phyloP scores from a whole-genome alignment of 2,329 filamentous ascomycete species.

The Tolypocladium nubicola region DNA sequence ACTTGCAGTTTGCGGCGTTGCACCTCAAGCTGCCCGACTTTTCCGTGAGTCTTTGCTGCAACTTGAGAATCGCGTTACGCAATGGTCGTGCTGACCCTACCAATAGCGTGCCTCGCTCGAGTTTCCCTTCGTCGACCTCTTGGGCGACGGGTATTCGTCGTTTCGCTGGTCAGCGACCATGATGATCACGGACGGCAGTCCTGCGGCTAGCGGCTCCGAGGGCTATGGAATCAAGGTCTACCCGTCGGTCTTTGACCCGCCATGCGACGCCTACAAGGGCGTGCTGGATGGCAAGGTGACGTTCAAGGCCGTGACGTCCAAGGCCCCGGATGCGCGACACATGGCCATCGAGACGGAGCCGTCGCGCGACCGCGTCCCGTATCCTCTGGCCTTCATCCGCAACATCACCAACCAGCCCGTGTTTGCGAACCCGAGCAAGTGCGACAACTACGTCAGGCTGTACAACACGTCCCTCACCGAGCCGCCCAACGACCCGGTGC shows the following conservation, averaged over 20 bases:
- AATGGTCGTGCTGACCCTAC: not conserved
- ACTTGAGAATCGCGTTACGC: not conserved
- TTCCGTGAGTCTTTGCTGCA: not conserved
- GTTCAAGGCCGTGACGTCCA: slow-evolving; percentile 11
- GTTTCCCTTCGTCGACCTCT: slow-evolving; percentile 45
- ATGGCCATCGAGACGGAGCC: slow-evolving; percentile 6
- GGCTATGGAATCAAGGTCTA: slow-evolving; percentile 34
- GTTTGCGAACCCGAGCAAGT: slow-evolving; percentile 26
- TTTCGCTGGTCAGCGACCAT: slow-evolving; percentile 40
- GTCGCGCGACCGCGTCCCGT: slow-evolving; percentile 7
- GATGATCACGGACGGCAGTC: slow-evolving; percentile 32
- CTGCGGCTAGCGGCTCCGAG: slow-evolving; percentile 32
- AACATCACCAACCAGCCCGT: slow-evolving; percentile 45
- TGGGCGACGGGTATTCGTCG: slow-evolving; percentile 36
- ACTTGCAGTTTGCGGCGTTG: slow-evolving; percentile 25
- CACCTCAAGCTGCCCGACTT: not conserved
- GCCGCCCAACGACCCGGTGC: slow-evolving; percentile 13
- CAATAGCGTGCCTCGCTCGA: slow-evolving; percentile 38
- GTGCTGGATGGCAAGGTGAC: not conserved
- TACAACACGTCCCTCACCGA: slow-evolving; percentile 27
- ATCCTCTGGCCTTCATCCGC: slow-evolving; percentile 30
- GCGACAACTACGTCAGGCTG: slow-evolving; percentile 32
- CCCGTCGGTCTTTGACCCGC: slow-evolving; percentile 31
- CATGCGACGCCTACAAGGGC: slow-evolving; percentile 35
- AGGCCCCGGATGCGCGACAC: slow-evolving; percentile 7